Evolutionary conservation across 371 early-diverging fungal genomes (phyloP), one percentile per base, ranked within the genome.

Genomic region (Paramicrosporidium saccamoebae): DNA sequence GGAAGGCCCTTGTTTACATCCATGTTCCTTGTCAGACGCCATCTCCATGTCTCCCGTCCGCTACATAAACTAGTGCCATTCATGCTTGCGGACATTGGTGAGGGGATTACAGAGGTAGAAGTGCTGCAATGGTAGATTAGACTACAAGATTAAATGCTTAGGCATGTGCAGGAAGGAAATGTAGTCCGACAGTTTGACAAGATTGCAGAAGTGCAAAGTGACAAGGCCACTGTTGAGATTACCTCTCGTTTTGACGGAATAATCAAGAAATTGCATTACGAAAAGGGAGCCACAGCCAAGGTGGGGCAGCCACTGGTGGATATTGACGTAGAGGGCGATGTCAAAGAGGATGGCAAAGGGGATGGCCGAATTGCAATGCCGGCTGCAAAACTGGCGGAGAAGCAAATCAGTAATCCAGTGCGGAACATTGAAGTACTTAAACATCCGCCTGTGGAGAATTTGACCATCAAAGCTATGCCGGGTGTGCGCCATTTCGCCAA

Each of bases 221-320:
- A 92, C 45, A 92, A 92, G 53, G 92, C 92, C 4, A 72, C 92
- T 0, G 90, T 82, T 8, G 88, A 92, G 39, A 88, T 92, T 42
- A 72, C 92, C 5, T 78, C 79, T 6, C 60, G 90, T 7, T 92
- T 56, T 36, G 61, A 77, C 25, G 92, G 92, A 18, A 56, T 49
- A n/a, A 46, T 92, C 13, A 40, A 35, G 11, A 60, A 64, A 32
- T 46, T 92, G 3, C 50, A 78, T 39, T 65, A 84, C 42, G 48
- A 55, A 12, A 52, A 60, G 7, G 78, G 79, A 30, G 78, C 71
- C 15, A 71, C 82, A 49, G 92, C 88, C 25, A 56, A 52, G 30
- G 90, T 88, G 5, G 92, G 92, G n/a, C 36, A 50, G 7, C 72
- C 90, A 4, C 50, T 90, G 20, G 74, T 86, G 9, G 81, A 84